Conservation (phyloP, 768 basidiomycete species). For the Dacryopinax primogenitus region DNA sequence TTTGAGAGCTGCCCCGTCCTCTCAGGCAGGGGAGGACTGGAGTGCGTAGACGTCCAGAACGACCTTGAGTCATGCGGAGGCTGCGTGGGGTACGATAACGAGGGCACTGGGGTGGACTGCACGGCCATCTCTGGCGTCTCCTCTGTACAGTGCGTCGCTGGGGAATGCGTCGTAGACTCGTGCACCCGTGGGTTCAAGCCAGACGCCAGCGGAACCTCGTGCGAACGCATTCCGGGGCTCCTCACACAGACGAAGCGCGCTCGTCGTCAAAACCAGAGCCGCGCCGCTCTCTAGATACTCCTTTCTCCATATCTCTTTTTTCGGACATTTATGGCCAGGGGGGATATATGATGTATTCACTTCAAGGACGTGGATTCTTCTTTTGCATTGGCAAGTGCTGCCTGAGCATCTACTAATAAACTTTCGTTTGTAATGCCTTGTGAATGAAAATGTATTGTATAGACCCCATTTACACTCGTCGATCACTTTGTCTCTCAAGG, state of each 20-base stretch:
- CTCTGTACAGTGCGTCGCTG: conserved; percentile 37
- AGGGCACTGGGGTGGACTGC: conserved; percentile 36
- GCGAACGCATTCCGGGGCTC: not conserved
- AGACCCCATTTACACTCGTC: too few species aligned
- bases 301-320: not conserved
- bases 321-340: conserved; percentile 4
- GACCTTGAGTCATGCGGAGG: conserved; percentile 37
- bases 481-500: too few species aligned
- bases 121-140: conserved; percentile 37
- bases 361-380: not conserved
- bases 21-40: conserved; percentile 12
- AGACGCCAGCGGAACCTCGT: not conserved
- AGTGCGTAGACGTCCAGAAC: conserved; percentile 20
- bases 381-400: not conserved
- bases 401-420: too few species aligned
- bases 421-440: too few species aligned
- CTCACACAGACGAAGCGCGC: not conserved
- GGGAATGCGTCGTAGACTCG: conserved; percentile 34
- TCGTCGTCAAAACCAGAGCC: not conserved
- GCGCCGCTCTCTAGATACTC: not conserved
- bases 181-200: conserved; percentile 33
- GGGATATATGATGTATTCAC: not conserved
- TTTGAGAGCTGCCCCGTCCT: not conserved
- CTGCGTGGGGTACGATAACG: conserved; percentile 28
- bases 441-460: too few species aligned